Evolutionary conservation across 495 filamentous ascomycete genomes (phyloP), one percentile per base, ranked within the genome.

Genomic region (Aspergillus carlsbadensis): DNA sequence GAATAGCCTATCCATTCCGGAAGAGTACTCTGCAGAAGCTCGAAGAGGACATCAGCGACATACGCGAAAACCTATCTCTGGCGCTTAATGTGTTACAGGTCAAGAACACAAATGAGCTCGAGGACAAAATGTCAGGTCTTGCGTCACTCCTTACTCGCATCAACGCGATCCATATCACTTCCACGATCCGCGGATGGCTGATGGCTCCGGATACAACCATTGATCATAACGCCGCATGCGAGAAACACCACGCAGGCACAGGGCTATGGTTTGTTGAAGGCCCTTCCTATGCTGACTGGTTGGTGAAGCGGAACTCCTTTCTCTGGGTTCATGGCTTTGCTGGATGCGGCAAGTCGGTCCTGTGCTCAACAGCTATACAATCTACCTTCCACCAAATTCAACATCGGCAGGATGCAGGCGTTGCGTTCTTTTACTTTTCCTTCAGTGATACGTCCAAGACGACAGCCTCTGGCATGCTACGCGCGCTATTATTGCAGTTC

Each of bases 341-440:
- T 7, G 73, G 73, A 31, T 76, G 67, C 61, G 71, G 73, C 14
- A 77, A 76, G 47, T 73, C 70, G 11, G 62, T 77, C n/a, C 63
- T 73, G 0, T 72, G 69, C 51, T 72, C 71, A 13, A 69, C 65
- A 2, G 62, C 63, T 36, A 70, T 73, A 11, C 57, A 75, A 31
- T 10, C 61, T 54, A 57, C 50, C 10, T 48, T 66, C n/a, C 50
- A 48, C n/a, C 50, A 63, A 36, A 62, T 18, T 21, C 29, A 47
- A 17, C 24, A 63, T 36, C 37, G 56, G 15, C n/a, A 49, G 0
- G n/a, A 17, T 1, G 50, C 67, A 15, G 71, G 68, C n/a, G 58
- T 76, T 22, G 67, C 64, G 4, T 76, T 70, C 57, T 77, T 74
- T 58, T 77, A 70, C 59, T 77, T 76, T 52, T 63, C 68, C 2